A percentile compares a stretch with the other conserved stretches of the same genome.
These are phyloP conservation scores for Scedosporium aurantiacum DNA, from an alignment of 2,329 filamentous ascomycete species.

Conservation along the genomic window DNA sequence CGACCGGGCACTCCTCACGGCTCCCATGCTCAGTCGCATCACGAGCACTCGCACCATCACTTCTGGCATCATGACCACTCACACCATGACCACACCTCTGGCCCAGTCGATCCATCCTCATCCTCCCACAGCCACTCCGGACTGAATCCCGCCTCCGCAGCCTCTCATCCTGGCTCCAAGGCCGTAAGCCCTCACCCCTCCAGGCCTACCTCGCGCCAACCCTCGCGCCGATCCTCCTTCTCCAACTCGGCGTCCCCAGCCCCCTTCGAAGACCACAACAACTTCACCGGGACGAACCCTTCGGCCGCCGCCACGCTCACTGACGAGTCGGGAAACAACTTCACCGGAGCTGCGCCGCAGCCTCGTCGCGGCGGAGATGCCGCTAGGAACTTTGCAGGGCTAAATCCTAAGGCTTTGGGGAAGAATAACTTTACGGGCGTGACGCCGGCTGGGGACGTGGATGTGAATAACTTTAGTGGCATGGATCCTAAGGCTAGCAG, in stretches of 20 bases:
- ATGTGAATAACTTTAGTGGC: conserved; percentile 1
- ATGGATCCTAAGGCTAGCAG: neutral
- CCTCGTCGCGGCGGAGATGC: neutral
- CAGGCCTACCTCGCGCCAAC: neutral
- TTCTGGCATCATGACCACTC: neutral
- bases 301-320: neutral
- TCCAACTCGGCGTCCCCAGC: neutral
- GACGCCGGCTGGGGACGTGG: neutral
- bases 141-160: too few relatives aligned
- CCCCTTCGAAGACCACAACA: conserved; percentile 9
- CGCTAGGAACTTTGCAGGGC: neutral
- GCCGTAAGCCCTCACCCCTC: neutral
- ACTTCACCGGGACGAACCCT: conserved; percentile 11
- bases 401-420: neutral
- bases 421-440: conserved; percentile 5
- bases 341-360: conserved; percentile 9
- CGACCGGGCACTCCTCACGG: too few relatives aligned
- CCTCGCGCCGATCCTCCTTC: neutral
- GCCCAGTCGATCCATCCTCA: too few relatives aligned
- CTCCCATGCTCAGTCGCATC: too few relatives aligned
- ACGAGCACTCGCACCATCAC: neutral
- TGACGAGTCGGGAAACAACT: conserved; percentile 8
- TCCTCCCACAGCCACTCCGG: too few relatives aligned
- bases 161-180: too few relatives aligned
- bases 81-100: neutral